These are phyloP conservation scores for Esteya vermicola DNA, from an alignment of 2,329 filamentous ascomycete species.

Conservation along the genomic window DNA sequence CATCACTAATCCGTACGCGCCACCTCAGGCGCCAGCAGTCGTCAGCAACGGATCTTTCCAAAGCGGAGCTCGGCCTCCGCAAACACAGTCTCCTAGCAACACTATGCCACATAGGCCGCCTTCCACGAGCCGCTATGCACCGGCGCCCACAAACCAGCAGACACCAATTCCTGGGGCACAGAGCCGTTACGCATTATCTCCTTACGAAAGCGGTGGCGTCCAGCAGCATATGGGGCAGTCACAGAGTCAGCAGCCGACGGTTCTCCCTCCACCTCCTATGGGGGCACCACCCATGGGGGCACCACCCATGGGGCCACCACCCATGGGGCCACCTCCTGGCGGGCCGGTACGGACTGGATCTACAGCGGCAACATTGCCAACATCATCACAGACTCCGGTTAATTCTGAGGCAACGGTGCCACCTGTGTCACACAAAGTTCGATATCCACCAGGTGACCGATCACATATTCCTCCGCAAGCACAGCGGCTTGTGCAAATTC, in stretches of 20 bases:
- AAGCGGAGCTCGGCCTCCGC: slow-evolving; percentile 42
- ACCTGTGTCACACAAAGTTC: slow-evolving; percentile 42
- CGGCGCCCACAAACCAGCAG: slow-evolving; percentile 43
- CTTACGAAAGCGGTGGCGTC: slow-evolving; percentile 28
- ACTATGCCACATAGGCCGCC: slow-evolving; percentile 56
- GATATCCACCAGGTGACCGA: slow-evolving; percentile 72
- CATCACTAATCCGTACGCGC: slow-evolving; percentile 49
- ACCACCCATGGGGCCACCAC: slow-evolving; percentile 18
- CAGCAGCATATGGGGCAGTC: background rate
- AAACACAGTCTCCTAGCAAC: slow-evolving; percentile 77
- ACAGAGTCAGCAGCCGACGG: slow-evolving; percentile 24
- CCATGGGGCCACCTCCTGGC: slow-evolving; percentile 12
- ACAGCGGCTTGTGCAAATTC: slow-evolving; percentile 65
- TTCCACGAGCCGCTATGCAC: slow-evolving; percentile 64
- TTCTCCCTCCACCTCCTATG: slow-evolving; percentile 1
- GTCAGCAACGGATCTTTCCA: slow-evolving; percentile 17
- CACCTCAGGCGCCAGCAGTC: slow-evolving; percentile 31
- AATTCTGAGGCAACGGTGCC: slow-evolving; percentile 13
- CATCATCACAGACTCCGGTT: background rate
- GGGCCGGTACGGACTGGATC: slow-evolving; percentile 29
- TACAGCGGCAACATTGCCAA: background rate
- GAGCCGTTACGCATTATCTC: slow-evolving; percentile 45
- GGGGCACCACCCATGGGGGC: slow-evolving; percentile 22
- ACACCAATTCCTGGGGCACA: slow-evolving; percentile 14
- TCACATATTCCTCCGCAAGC: slow-evolving; percentile 73